These are phyloP conservation scores for Skeletonema costatum DNA, from an alignment of 108 stramenopile species.

Conservation along the genomic window DNA sequence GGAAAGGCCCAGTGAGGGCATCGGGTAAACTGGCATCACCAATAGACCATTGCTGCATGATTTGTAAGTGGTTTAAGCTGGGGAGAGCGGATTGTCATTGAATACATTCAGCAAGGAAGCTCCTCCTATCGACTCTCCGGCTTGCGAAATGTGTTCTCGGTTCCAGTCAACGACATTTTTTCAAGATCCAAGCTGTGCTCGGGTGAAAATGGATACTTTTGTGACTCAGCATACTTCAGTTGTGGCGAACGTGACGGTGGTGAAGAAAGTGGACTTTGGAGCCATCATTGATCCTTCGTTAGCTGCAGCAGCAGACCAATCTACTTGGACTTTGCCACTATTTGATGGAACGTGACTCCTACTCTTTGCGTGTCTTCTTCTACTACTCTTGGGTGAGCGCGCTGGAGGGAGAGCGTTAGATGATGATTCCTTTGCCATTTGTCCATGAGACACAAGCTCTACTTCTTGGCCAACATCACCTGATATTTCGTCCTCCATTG, in stretches of 20 bases:
- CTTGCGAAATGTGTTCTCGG: constrained; percentile 39
- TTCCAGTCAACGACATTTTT: constrained; percentile 41
- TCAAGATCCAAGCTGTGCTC: constrained; percentile 33
- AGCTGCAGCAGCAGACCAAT: constrained; percentile 15
- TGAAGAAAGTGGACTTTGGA: neutral
- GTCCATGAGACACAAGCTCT: constrained; percentile 42
- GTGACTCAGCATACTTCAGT: neutral
- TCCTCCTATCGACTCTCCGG: constrained; percentile 41
- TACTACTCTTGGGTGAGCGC: constrained; percentile 1
- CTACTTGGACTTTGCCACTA: constrained; percentile 40
- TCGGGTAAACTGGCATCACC: neutral
- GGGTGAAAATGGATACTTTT: neutral
- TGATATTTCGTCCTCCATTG: constrained; percentile 40
- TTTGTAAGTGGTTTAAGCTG: constrained; percentile 18
- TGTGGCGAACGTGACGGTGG: neutral
- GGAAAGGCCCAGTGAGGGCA: constrained; percentile 4
- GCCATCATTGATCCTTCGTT: neutral
- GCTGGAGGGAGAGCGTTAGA: constrained; percentile 5
- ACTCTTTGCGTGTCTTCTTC: constrained; percentile 18
- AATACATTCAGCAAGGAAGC: constrained; percentile 61
- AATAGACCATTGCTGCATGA: constrained; percentile 29
- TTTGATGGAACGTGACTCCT: constrained; percentile 35
- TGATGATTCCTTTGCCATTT: neutral
- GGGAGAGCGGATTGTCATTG: constrained; percentile 31
- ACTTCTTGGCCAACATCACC: constrained; percentile 49